phyloP scores from a whole-genome alignment of 2,329 filamentous ascomycete species.

The Talaromyces islandicus region DNA sequence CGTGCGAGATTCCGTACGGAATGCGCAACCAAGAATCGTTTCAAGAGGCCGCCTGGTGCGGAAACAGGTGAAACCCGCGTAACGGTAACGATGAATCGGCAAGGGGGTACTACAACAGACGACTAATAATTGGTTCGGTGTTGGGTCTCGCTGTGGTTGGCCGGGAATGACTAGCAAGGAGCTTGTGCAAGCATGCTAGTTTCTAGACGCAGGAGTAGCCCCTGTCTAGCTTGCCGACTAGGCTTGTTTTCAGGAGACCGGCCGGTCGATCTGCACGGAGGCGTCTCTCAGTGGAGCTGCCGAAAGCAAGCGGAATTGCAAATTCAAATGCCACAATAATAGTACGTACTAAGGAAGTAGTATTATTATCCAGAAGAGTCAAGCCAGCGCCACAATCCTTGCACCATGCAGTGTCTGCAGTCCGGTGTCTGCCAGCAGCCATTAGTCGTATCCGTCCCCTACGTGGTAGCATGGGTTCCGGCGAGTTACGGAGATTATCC shows the following conservation, averaged over 20 bases:
- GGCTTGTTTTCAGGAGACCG: not conserved
- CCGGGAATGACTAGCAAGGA: not conserved
- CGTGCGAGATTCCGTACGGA: not conserved
- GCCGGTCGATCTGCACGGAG: not conserved
- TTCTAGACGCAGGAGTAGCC: not conserved
- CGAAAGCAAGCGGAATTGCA: not conserved
- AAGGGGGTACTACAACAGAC: not conserved
- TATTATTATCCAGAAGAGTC: not conserved
- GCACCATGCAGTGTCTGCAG: not conserved
- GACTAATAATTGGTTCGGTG: not conserved
- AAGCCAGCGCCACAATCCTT: not conserved
- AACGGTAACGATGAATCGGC: not conserved
- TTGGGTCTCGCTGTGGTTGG: not conserved
- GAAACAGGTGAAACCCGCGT: not conserved
- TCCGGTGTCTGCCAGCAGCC: not conserved
- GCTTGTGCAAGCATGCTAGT: not conserved
- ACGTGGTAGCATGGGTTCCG: not conserved
- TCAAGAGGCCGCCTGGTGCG: not conserved
- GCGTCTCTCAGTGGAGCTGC: not conserved
- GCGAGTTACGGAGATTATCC: not conserved
- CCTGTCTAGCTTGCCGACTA: not conserved
- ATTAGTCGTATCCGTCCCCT: not conserved
- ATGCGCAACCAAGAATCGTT: not conserved
- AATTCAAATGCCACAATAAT: not conserved
- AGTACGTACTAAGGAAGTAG: no score